Evolutionary conservation across 768 basidiomycete species (phyloP).

Genomic region (Dioszegia crocea): DNA sequence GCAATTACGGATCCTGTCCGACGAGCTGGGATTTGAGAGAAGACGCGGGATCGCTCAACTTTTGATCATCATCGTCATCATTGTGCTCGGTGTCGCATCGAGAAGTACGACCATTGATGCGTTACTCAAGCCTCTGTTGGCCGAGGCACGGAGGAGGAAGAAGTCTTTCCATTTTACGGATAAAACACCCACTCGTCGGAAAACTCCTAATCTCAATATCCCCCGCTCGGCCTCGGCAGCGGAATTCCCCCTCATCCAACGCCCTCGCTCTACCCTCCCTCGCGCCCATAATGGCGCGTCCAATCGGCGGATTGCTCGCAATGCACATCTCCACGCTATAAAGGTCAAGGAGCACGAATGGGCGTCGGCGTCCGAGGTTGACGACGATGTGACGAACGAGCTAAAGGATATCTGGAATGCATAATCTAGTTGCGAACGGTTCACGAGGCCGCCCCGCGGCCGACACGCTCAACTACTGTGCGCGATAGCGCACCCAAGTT

Average conservation of each 20-base stretch:
- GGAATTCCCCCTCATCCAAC: not conserved
- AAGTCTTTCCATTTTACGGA: not conserved
- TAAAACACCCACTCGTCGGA: constrained; percentile 7
- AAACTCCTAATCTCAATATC: constrained; percentile 7
- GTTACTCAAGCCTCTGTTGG: constrained; percentile 33
- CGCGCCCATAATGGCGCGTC: not conserved
- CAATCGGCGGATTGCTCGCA: constrained; percentile 26
- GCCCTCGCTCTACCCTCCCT: constrained; percentile 4
- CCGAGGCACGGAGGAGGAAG: constrained; percentile 30
- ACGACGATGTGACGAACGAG: constrained; percentile 16
- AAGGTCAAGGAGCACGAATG: constrained; percentile 23
- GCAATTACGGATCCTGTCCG: constrained; percentile 68
- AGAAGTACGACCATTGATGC: constrained; percentile 32
- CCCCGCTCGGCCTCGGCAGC: constrained; percentile 20
- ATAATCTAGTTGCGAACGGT: not conserved
- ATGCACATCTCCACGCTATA: constrained; percentile 45
- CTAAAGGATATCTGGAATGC: not conserved
- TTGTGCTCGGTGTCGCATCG: constrained; percentile 77
- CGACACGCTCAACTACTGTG: too few relatives aligned
- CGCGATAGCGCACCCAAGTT: too few relatives aligned
- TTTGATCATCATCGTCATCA: constrained; percentile 71
- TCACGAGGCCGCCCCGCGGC: too few relatives aligned
- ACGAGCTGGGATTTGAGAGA: constrained; percentile 86
- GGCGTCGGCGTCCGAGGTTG: constrained; percentile 30
- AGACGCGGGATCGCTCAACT: constrained; percentile 84